Evolutionary conservation across 176 grass and related monocot species (phyloP).

Genomic region (Thalia dealbata): DNA sequence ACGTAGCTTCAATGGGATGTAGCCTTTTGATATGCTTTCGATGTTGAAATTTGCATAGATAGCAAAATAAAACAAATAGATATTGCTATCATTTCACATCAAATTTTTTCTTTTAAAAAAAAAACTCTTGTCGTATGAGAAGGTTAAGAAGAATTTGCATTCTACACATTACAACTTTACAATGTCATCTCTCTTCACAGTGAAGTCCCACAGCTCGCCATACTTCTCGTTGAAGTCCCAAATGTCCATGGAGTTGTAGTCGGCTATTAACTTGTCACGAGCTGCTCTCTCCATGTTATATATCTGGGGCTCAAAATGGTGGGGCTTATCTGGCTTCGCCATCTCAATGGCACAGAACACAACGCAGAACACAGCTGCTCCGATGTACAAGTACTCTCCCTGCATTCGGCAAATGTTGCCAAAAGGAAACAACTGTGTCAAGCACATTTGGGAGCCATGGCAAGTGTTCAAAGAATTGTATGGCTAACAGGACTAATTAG

Average conservation of each 20-base stretch:
- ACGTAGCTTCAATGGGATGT: background rate
- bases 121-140: background rate
- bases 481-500: background rate
- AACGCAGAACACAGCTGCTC: constrained; percentile 52
- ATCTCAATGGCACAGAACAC: constrained; percentile 87
- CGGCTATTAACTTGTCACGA: constrained; percentile 81
- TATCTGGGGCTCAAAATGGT: constrained; percentile 95
- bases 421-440: background rate
- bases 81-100: too few species aligned
- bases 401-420: constrained; percentile 8
- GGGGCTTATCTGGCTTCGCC: constrained; percentile 78
- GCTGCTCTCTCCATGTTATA: constrained; percentile 87
- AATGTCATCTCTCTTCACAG: constrained; percentile 65
- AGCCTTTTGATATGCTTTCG: background rate
- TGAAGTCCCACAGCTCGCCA: constrained; percentile 96
- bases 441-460: background rate
- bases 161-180: constrained; percentile 26
- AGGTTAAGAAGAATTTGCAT: background rate
- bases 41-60: background rate
- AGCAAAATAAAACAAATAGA: too few species aligned
- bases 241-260: constrained; percentile 95
- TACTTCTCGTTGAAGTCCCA: constrained; percentile 99
- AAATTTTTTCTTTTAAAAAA: background rate
- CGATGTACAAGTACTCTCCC: constrained; percentile 93
- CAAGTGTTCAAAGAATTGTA: background rate